Evolutionary conservation across 192 early-diverging fungal species (phyloP).

Genomic region (Helicostylum pulchrum): DNA sequence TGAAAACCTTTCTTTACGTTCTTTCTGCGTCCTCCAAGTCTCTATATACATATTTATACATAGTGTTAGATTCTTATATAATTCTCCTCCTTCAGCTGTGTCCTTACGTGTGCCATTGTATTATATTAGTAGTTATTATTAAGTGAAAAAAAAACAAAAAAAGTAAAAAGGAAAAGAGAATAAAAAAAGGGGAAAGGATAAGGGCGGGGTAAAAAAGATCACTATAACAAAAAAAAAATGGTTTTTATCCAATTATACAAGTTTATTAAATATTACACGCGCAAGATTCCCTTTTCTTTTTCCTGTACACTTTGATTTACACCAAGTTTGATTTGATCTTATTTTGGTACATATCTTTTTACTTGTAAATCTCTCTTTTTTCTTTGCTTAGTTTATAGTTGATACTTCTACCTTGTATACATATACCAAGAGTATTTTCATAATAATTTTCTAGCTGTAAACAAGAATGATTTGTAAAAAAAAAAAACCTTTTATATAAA

Average conservation of each 20-base stretch:
- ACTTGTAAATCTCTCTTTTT: no score
- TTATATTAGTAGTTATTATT: background rate
- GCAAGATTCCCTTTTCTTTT: background rate
- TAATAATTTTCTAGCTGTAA: no score
- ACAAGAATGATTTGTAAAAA: no score
- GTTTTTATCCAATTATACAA: background rate
- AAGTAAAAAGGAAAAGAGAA: slow-evolving; percentile 3
- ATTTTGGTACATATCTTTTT: no score
- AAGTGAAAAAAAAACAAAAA: background rate
- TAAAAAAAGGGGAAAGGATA: background rate
- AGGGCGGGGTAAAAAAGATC: background rate
- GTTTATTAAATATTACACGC: background rate
- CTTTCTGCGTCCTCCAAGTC: slow-evolving; percentile 76
- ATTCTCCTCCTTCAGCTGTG: background rate
- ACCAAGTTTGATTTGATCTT: no score
- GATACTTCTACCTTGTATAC: no score
- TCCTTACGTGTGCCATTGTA: slow-evolving; percentile 22
- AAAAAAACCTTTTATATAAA: no score
- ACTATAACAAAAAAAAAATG: background rate
- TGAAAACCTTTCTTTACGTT: slow-evolving; percentile 94
- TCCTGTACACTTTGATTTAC: background rate
- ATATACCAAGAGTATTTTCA: no score
- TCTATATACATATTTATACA: slow-evolving; percentile 20
- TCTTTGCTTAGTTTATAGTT: no score
- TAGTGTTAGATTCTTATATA: background rate